A percentile compares a stretch with the other conserved stretches of the same genome.
Evolutionary conservation across 805 yeast genomes (phyloP).

Genomic region (Starmerella bacillaris): DNA sequence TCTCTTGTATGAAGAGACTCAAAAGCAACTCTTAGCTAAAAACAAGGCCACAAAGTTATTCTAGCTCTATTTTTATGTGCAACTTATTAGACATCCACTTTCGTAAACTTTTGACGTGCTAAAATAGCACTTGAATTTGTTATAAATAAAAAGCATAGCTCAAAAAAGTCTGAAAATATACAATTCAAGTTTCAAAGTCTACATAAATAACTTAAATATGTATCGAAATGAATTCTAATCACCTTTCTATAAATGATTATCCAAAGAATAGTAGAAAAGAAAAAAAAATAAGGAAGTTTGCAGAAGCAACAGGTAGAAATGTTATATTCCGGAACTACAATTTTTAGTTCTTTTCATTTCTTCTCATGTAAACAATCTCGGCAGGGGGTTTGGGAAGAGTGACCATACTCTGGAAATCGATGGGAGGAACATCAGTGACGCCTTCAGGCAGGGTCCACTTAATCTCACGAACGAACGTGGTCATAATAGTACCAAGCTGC

Average conservation of each 20-base stretch:
- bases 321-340: neutral
- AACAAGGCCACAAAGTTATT: too few relatives aligned
- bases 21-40: neutral
- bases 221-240: neutral
- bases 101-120: too few relatives aligned
- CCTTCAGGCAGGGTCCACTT: conserved; percentile 56
- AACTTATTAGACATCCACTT: too few relatives aligned
- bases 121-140: too few relatives aligned
- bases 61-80: too few relatives aligned
- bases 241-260: neutral
- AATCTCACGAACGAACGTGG: conserved; percentile 55
- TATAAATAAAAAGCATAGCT: too few relatives aligned
- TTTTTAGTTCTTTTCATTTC: too few relatives aligned
- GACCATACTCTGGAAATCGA: conserved; percentile 82
- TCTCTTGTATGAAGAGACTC: conserved; percentile 1
- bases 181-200: neutral
- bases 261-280: neutral
- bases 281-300: neutral
- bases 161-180: too few relatives aligned
- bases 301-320: neutral
- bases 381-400: conserved; percentile 66
- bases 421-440: conserved; percentile 23
- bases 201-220: neutral
- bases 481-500: conserved; percentile 72
- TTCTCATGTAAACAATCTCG: conserved; percentile 10